Percentiles rank a stretch among this genome's conserved stretches.
These are phyloP conservation scores for Metschnikowia lachancei DNA, from an alignment of 805 yeast genomes.

Conservation along the genomic window DNA sequence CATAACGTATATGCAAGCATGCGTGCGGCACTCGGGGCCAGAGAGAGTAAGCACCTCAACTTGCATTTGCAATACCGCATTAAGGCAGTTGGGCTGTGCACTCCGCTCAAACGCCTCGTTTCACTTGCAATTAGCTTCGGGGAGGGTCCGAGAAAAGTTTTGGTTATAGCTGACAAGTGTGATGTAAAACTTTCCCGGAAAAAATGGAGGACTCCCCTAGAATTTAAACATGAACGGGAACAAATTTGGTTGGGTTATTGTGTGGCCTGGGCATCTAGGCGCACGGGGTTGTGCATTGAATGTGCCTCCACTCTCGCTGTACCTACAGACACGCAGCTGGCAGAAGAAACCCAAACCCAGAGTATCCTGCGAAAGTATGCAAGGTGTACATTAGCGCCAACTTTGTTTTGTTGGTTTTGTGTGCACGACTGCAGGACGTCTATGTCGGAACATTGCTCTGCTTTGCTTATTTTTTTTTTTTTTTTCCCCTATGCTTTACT, in stretches of 20 bases:
- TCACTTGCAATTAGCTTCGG: background rate
- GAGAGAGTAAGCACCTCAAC: slow-evolving; percentile 3
- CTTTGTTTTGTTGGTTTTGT: background rate
- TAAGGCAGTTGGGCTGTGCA: slow-evolving; percentile 11
- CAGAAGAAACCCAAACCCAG: background rate
- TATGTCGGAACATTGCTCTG: too few relatives aligned
- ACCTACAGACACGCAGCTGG: slow-evolving; percentile 1
- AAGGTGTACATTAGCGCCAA: slow-evolving; percentile 7
- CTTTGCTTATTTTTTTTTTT: too few relatives aligned
- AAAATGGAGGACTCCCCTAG: too few relatives aligned
- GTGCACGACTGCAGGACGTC: too few relatives aligned
- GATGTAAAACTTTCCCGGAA: too few relatives aligned
- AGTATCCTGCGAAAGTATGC: slow-evolving; percentile 4
- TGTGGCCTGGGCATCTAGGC: background rate
- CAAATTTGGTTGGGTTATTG: too few relatives aligned
- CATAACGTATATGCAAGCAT: slow-evolving; percentile 9
- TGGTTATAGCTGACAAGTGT: too few relatives aligned
- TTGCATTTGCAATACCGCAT: slow-evolving; percentile 9
- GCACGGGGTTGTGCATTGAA: background rate
- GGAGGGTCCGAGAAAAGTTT: too few relatives aligned
- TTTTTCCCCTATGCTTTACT: too few relatives aligned
- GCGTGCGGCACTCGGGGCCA: slow-evolving; percentile 6
- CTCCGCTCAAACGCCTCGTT: slow-evolving; percentile 10
- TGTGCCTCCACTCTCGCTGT: background rate
- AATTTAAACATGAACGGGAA: too few relatives aligned